Conservation (phyloP, 805 yeast species). For the Cyberlindnera subsufficiens region DNA sequence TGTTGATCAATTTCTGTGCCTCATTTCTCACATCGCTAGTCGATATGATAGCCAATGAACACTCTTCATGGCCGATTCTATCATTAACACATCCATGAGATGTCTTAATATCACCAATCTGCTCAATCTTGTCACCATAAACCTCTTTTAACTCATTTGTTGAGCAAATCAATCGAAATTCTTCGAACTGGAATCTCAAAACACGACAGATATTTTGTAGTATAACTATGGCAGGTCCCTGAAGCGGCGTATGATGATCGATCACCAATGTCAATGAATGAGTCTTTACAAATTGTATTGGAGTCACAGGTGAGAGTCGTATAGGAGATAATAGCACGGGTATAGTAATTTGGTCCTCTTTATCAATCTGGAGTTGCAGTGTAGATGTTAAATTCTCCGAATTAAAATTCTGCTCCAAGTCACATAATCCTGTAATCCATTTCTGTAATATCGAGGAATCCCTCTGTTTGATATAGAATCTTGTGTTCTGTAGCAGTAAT, state of each 20-base stretch:
- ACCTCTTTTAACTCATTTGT: constrained; percentile 4
- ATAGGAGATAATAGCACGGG: constrained; percentile 22
- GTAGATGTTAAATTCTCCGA: constrained; percentile 27
- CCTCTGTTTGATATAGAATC: constrained; percentile 21
- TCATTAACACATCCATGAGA: constrained; percentile 3
- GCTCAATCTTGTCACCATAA: neutral
- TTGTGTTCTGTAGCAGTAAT: constrained; percentile 11
- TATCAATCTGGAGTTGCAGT: constrained; percentile 11
- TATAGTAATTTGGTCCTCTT: constrained; percentile 10
- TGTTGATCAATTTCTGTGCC: constrained; percentile 7
- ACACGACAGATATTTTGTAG: constrained; percentile 20
- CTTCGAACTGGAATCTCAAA: constrained; percentile 9
- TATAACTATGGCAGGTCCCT: constrained; percentile 1
- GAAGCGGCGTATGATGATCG: constrained; percentile 13
- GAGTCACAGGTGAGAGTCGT: constrained; percentile 6
- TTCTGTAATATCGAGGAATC: constrained; percentile 29
- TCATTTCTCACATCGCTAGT: constrained; percentile 3
- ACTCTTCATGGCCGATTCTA: neutral
- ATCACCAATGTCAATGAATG: constrained; percentile 12
- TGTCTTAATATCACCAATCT: constrained; percentile 2
- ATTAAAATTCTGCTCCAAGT: constrained; percentile 26
- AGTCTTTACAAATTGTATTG: constrained; percentile 8
- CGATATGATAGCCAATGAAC: constrained; percentile 10
- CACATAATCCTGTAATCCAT: constrained; percentile 36
- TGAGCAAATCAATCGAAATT: constrained; percentile 12